Conservation (phyloP, 139 green algal genomes). For the Spirogloea muscicola region DNA sequence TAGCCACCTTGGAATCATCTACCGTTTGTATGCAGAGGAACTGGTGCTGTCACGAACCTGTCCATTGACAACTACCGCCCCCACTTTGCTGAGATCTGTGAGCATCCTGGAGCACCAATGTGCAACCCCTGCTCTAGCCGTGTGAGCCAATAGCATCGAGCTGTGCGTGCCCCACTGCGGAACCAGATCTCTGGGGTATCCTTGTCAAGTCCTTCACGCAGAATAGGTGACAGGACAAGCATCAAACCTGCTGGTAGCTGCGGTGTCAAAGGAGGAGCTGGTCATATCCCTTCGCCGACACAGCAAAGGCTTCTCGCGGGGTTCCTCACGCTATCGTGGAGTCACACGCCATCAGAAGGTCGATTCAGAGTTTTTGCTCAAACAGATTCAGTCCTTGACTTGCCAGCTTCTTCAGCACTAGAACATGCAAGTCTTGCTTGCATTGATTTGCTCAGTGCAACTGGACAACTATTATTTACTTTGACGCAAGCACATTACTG, state of each 20-base stretch:
- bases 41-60: slow-evolving; percentile 68
- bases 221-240: slow-evolving; percentile 13
- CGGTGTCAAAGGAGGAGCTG: slow-evolving; percentile 66
- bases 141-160: too few relatives aligned
- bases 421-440: too few relatives aligned
- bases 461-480: too few relatives aligned
- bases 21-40: slow-evolving; percentile 18
- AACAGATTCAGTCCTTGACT: neutral
- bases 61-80: slow-evolving; percentile 59
- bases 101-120: slow-evolving; percentile 14
- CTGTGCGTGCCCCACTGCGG: too few relatives aligned
- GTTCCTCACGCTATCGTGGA: slow-evolving; percentile 59
- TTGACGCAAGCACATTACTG: too few relatives aligned
- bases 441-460: too few relatives aligned
- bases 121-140: too few relatives aligned
- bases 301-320: slow-evolving; percentile 58
- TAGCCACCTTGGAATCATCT: too few relatives aligned
- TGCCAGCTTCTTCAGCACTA: neutral
- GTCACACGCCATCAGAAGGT: slow-evolving; percentile 73
- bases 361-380: neutral
- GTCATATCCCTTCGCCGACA: slow-evolving; percentile 65
- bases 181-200: too few relatives aligned
- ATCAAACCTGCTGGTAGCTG: slow-evolving; percentile 5
- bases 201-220: neutral
- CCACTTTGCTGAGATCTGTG: slow-evolving; percentile 55